phyloP scores from a whole-genome alignment of 805 yeast species.

The Blastobotrys peoriensis region DNA sequence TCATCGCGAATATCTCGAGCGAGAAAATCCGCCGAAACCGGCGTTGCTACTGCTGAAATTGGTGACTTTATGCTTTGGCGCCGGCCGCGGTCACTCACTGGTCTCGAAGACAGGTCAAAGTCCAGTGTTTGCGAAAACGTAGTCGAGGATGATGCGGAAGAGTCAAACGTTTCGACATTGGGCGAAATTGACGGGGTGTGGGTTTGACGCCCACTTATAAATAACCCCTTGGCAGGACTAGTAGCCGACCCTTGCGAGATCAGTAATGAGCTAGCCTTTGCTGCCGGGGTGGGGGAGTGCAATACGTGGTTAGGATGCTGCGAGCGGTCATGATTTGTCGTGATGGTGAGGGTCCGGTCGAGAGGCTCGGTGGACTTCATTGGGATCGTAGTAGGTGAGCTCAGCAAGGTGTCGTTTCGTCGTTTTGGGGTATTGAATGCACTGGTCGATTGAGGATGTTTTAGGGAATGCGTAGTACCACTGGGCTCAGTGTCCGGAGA shows the following conservation, averaged over 20 bases:
- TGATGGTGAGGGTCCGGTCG: not conserved
- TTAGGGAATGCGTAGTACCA: not conserved
- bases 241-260: not conserved
- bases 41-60: not conserved
- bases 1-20: not conserved
- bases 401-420: not conserved
- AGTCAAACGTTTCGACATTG: too few relatives aligned
- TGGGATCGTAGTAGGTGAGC: not conserved
- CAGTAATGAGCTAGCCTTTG: not conserved
- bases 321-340: too few relatives aligned
- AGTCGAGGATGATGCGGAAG: too few relatives aligned
- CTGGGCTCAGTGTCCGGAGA: not conserved
- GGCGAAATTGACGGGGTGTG: not conserved
- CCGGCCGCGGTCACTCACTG: too few relatives aligned
- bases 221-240: not conserved
- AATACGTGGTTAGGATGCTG: not conserved
- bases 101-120: too few relatives aligned
- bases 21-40: not conserved
- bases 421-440: not conserved
- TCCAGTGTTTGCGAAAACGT: too few relatives aligned
- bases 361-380: not conserved
- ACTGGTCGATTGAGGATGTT: not conserved
- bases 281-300: not conserved
- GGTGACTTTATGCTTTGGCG: not conserved
- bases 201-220: not conserved